These are phyloP conservation scores for Leccinellum rugosiceps DNA, from an alignment of 768 basidiomycete species.

Conservation along the genomic window DNA sequence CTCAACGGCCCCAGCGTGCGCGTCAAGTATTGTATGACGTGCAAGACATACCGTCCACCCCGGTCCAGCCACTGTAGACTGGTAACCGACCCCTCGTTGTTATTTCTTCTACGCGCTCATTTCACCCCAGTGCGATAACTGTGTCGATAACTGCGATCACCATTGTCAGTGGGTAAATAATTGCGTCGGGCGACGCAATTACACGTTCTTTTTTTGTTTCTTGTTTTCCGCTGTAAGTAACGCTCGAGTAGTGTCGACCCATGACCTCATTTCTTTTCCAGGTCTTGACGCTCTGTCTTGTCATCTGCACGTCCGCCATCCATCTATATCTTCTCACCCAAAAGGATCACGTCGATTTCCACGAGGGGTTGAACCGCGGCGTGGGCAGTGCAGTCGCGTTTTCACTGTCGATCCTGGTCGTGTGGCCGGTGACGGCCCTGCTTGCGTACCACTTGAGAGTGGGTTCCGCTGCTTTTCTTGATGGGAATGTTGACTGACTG, in stretches of 20 bases:
- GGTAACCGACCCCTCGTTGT: constrained; percentile 39
- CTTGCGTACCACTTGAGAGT: constrained; percentile 85
- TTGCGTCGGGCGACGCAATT: constrained; percentile 93
- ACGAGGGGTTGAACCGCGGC: constrained; percentile 45
- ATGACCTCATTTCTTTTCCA: constrained; percentile 30
- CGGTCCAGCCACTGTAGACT: constrained; percentile 95
- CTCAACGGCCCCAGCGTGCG: constrained; percentile 54
- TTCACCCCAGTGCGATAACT: constrained; percentile 81
- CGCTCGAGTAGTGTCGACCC: not conserved
- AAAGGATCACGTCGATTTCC: constrained; percentile 46
- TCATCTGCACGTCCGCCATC: constrained; percentile 79
- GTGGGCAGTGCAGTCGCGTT: constrained; percentile 84
- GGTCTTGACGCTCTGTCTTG: constrained; percentile 70
- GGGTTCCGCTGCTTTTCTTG: constrained; percentile 28
- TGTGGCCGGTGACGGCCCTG: constrained; percentile 82
- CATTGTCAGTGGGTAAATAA: constrained; percentile 93
- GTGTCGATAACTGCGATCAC: constrained; percentile 93
- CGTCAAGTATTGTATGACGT: constrained; percentile 93
- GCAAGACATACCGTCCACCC: constrained; percentile 89
- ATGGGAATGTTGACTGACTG: constrained; percentile 1
- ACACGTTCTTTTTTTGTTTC: constrained; percentile 87
- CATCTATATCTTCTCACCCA: constrained; percentile 71
- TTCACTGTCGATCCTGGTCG: constrained; percentile 60
- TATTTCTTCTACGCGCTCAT: not conserved
- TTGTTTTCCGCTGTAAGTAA: constrained; percentile 69